These are phyloP conservation scores for Teratosphaeriaceae sp. DNA, from an alignment of 2,329 filamentous ascomycete species.

Conservation along the genomic window DNA sequence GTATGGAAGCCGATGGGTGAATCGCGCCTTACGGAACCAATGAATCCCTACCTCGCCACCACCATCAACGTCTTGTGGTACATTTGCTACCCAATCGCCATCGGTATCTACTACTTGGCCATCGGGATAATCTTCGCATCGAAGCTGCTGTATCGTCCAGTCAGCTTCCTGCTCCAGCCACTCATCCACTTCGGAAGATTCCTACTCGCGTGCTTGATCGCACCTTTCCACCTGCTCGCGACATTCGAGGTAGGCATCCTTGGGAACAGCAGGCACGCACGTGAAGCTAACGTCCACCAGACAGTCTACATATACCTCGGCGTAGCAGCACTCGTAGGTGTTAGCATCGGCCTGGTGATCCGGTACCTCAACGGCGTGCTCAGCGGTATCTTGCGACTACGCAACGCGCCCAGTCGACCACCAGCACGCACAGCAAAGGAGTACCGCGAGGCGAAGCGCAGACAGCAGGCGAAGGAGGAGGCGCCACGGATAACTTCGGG, in stretches of 20 bases:
- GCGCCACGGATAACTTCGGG: constrained; percentile 13
- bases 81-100: constrained; percentile 25
- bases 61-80: neutral
- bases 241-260: constrained; percentile 48
- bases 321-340: constrained; percentile 61
- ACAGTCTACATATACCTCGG: constrained; percentile 54
- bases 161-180: constrained; percentile 46
- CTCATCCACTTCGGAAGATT: constrained; percentile 41
- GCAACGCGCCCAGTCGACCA: constrained; percentile 9
- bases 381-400: constrained; percentile 15
- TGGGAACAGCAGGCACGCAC: neutral
- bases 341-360: constrained; percentile 54
- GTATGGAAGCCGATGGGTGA: neutral
- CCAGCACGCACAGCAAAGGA: constrained; percentile 23
- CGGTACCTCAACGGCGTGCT: constrained; percentile 48
- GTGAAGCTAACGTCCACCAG: constrained; percentile 28
- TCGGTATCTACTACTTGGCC: constrained; percentile 34
- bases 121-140: constrained; percentile 35
- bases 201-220: constrained; percentile 34
- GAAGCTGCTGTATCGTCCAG: constrained; percentile 42
- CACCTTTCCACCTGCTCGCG: constrained; percentile 46
- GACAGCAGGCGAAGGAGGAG: constrained; percentile 16
- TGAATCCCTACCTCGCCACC: neutral
- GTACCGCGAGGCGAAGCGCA: constrained; percentile 27
- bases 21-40: neutral